These are phyloP conservation scores for Xylariaceae sp. DNA, from an alignment of 2,329 filamentous ascomycete species.

Conservation along the genomic window DNA sequence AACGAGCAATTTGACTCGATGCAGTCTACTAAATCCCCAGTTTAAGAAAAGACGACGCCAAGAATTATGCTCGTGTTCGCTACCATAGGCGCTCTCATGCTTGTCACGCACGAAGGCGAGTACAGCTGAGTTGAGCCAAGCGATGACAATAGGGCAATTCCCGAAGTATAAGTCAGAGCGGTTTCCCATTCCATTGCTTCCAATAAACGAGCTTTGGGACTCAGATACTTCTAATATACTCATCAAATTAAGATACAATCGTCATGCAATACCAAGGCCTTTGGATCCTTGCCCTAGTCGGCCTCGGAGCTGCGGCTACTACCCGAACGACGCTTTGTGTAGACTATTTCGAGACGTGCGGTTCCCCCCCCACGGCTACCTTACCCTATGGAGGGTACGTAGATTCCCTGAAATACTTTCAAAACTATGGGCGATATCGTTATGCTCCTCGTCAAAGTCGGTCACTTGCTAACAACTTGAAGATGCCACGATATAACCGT, in stretches of 20 bases:
- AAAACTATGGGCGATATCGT: background rate
- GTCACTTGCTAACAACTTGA: background rate
- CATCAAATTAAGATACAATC: background rate
- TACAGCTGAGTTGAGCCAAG: conserved; percentile 5
- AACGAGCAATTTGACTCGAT: background rate
- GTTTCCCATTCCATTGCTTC: background rate
- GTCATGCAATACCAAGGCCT: conserved; percentile 19
- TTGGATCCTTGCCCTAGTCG: conserved; percentile 14
- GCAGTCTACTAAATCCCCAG: conserved; percentile 11
- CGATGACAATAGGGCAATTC: conserved; percentile 7
- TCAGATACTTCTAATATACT: background rate
- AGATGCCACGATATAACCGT: conserved; percentile 26
- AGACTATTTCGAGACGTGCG: conserved; percentile 33
- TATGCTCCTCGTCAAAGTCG: too few relatives aligned
- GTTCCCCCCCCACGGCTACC: conserved; percentile 32
- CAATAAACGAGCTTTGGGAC: background rate
- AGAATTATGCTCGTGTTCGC: conserved; percentile 24
- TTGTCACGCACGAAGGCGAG: too few relatives aligned
- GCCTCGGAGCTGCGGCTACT: conserved; percentile 17
- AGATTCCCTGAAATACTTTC: background rate
- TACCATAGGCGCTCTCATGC: background rate
- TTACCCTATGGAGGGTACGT: conserved; percentile 27
- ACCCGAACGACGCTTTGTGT: conserved; percentile 29
- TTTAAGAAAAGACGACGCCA: conserved; percentile 19
- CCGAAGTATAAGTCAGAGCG: conserved; percentile 10